Percentiles rank a stretch among this genome's conserved stretches.
Evolutionary conservation across 1,139 yeast species (phyloP).

Genomic region (Saccharomyces hybrid): DNA sequence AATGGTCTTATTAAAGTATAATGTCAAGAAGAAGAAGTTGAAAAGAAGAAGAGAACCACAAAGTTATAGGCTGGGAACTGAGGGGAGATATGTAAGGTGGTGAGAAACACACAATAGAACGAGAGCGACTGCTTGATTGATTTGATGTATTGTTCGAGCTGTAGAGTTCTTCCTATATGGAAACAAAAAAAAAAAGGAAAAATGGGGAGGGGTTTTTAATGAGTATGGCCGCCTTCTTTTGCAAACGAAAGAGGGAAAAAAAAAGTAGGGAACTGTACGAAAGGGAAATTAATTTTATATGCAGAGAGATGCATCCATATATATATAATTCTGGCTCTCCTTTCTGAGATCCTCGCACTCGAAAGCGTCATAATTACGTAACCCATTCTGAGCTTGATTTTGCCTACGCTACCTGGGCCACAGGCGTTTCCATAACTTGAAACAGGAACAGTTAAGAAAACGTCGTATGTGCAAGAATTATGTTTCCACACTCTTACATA

Average conservation of each 20-base stretch:
- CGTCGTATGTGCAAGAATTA: not conserved
- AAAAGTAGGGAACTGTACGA: not conserved
- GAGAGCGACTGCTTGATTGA: not conserved
- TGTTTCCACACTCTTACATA: constrained; percentile 1
- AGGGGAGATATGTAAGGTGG: not conserved
- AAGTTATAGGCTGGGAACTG: not conserved
- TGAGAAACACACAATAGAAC: not conserved
- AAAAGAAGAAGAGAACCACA: not conserved
- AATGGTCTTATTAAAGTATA: not conserved
- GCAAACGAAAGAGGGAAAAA: not conserved
- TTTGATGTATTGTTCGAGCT: not conserved
- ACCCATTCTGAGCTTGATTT: not conserved
- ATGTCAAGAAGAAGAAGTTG: not conserved
- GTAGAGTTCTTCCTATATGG: not conserved
- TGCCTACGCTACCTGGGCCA: not conserved
- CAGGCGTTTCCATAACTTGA: not conserved
- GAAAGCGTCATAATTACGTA: not conserved
- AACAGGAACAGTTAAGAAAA: not conserved
- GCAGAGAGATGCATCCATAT: not conserved
- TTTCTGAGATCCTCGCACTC: not conserved
- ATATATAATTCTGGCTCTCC: not conserved
- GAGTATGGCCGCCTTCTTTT: not conserved
- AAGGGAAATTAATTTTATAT: not conserved
- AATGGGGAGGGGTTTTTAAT: not conserved
- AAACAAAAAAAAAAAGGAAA: not conserved